Evolutionary conservation across 768 basidiomycete genomes (phyloP), one percentile per base, ranked within the genome.

Genomic region (Lactarius pseudohatsudake): DNA sequence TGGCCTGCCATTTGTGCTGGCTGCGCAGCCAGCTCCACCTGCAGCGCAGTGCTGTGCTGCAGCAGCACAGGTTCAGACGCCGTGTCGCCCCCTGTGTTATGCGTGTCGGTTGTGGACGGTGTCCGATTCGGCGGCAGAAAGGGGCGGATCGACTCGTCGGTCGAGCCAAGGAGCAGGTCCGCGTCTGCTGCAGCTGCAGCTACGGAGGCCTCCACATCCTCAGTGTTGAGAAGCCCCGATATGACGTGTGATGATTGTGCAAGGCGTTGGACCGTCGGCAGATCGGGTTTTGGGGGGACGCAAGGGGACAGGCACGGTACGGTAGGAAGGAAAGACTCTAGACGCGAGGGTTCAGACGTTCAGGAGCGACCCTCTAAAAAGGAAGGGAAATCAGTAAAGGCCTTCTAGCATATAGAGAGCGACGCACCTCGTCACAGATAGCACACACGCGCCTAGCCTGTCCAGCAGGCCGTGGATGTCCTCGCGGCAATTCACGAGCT

Each of bases 401-500:
- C 30, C 10, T 34, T 53, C 10, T 26, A 26, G 26, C 26, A 26
- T 26, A 26, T 26, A 26, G 26, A 26, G 1, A 26, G 26, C 1
- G 16, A 68, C 76, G 30, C n/a, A 90, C 90, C 75, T 84, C 78
- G 58, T 82, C 1, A 86, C 78, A 3, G 81, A n/a, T n/a, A n/a
- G n/a, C n/a, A n/a, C n/a, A n/a, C n/a, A 26, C 26, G 26, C 26
- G 26, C 26, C 26, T 34, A 89, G 76, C 32, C 79, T 77, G 64
- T 87, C 85, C 7, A 92, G 77, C 34, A 81, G 85, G 32, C 73
- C 75, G 53, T 77, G 79, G 20, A 84, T 77, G 40, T 82, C 83
- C 8, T 22, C n/a, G 1, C 84, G 81, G 13, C 80, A 79, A 59
- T 79, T 77, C 22, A 78, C 71, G 36, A 78, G 79, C 34, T 78